A percentile compares a stretch with the other conserved stretches of the same genome.
Conservation (phyloP, 1,284 basidiomycete genomes). For the Cutaneotrichosporon sp. region DNA sequence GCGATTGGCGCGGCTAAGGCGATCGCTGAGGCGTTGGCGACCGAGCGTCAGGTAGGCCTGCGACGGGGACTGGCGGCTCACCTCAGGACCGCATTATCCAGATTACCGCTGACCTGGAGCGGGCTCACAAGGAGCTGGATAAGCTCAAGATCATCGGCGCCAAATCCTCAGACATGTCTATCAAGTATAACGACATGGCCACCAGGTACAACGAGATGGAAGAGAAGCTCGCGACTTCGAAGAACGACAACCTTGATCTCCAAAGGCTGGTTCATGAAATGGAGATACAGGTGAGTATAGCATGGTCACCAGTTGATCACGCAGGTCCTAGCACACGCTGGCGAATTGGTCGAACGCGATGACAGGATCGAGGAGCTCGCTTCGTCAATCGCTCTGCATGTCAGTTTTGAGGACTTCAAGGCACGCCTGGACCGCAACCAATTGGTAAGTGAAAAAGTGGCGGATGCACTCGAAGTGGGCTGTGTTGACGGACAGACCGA, state of each 20-base stretch:
- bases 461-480: too few species aligned
- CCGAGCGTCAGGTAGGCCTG: not conserved
- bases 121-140: not conserved
- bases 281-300: not conserved
- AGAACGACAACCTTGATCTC: not conserved
- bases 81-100: not conserved
- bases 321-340: not conserved
- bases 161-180: not conserved
- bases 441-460: not conserved
- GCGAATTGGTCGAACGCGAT: not conserved
- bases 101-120: not conserved
- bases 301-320: not conserved
- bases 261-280: constrained; percentile 1
- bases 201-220: not conserved
- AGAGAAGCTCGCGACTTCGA: not conserved
- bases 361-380: not conserved
- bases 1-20: not conserved
- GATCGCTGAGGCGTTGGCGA: not conserved
- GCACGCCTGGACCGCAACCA: not conserved
- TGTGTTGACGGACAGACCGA: not conserved
- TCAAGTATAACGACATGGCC: not conserved
- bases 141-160: not conserved
- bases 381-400: not conserved
- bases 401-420: not conserved
- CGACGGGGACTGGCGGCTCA: not conserved